Base-by-base conservation (phyloP, 352 stramenopile species). In the Globisporangium rhizosaccharum region DNA sequence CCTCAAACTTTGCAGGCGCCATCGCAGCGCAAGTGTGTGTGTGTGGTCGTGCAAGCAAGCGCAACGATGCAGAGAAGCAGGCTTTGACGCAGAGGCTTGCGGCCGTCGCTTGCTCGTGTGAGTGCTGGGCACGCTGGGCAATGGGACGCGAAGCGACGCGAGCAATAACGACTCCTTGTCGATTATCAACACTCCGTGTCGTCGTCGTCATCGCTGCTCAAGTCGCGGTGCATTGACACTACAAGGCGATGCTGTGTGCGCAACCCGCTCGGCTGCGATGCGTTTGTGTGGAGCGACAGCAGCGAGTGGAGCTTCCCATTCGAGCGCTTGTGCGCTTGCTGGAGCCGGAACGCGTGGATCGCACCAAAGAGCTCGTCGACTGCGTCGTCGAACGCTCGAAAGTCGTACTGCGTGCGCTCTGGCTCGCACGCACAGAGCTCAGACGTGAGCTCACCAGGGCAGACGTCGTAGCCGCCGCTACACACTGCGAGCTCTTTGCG, bases 1-100 rank as follows among this genome's bases (percentile, higher is more conserved):
- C 59, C 65, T 95, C 80, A 51, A 84, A 72, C 71, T 92, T 94
- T n/a, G 57, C 51, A 48, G 56, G 60, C 18, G 72, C 50, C 47
- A 62, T 56, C 51, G 18, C 18, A 33, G 20, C 33, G 26, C 15
- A 23, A 26, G 25, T 26, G 44, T 12, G 44, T 25, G 18, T 25
- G 18, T 15, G 39, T 2, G 39, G 39, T 33, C 28, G 41, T n/a
- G 15, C 18, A 9, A 47, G 18, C 41, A 47, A 18, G 41, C 1
- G 41, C 41, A 18, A 14, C 14, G 4, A 33, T 6, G 28, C 28
- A 6, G 6, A 33, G 28, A 6, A 33, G 28, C 28, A 23, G 23
- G 23, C 23, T 23, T 23, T 23, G 23, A 23, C 23, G 23, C 23
- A 36, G 30, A 36, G 6, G 30, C 30, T 36, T 9, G 30, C 30